Evolutionary conservation across 2,329 filamentous ascomycete genomes (phyloP).

Genomic region (Fusarium sp.): DNA sequence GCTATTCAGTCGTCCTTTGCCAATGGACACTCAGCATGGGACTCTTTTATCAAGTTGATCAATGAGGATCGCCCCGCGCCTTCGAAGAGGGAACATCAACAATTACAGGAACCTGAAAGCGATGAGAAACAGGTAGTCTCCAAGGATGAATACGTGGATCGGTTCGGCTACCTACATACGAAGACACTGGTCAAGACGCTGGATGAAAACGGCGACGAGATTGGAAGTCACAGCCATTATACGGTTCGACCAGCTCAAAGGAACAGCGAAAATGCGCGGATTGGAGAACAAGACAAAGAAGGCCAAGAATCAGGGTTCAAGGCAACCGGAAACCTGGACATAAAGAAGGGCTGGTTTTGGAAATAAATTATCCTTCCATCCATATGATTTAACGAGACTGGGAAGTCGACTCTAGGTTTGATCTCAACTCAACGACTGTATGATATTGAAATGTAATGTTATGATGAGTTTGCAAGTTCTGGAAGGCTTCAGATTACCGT

Average conservation of each 20-base stretch:
- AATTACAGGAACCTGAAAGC: constrained; percentile 19
- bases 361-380: constrained; percentile 48
- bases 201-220: constrained; percentile 58
- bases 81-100: constrained; percentile 15
- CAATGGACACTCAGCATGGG: constrained; percentile 57
- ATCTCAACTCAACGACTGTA: constrained; percentile 35
- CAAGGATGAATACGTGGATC: constrained; percentile 60
- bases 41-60: constrained; percentile 57
- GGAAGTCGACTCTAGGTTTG: background rate
- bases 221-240: constrained; percentile 56
- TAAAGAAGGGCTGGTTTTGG: constrained; percentile 58
- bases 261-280: constrained; percentile 19
- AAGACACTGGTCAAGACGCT: constrained; percentile 58
- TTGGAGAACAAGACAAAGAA: constrained; percentile 33
- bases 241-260: constrained; percentile 51
- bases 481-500: background rate
- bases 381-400: no score
- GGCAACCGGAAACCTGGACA: constrained; percentile 38
- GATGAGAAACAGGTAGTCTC: constrained; percentile 53
- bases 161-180: constrained; percentile 59
- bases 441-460: constrained; percentile 28
- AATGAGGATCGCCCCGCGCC: constrained; percentile 36
- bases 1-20: constrained; percentile 56
- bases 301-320: constrained; percentile 21
- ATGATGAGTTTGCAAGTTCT: background rate